Percentiles rank a stretch among this genome's conserved stretches.
phyloP scores from a whole-genome alignment of 768 basidiomycete species.

The Tubosaeta sp. region DNA sequence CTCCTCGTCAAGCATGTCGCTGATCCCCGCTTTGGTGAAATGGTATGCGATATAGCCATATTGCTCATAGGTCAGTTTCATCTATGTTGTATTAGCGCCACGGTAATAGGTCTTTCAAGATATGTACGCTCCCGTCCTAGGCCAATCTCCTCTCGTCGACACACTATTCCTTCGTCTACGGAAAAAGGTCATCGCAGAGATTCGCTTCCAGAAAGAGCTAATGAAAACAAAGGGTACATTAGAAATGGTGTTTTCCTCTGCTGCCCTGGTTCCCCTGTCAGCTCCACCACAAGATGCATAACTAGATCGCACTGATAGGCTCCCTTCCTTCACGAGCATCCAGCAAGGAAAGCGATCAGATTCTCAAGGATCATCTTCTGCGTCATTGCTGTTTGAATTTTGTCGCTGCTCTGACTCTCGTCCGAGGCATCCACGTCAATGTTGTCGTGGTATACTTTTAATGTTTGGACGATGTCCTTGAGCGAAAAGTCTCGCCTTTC shows the following conservation, averaged over 20 bases:
- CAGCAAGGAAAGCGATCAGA: conserved; percentile 59
- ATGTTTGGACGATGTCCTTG: conserved; percentile 63
- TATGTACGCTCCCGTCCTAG: conserved; percentile 88
- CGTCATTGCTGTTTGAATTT: conserved; percentile 39
- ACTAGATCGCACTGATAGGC: conserved; percentile 3
- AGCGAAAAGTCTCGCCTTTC: conserved; percentile 67
- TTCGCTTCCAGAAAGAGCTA: conserved; percentile 85
- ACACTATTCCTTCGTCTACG: conserved; percentile 75
- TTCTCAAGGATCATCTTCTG: conserved; percentile 67
- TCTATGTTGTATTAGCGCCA: background rate
- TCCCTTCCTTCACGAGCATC: conserved; percentile 16
- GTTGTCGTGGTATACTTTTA: conserved; percentile 71
- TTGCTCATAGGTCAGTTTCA: conserved; percentile 73
- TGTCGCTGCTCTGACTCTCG: conserved; percentile 20
- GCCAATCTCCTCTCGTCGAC: conserved; percentile 91
- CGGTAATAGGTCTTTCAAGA: conserved; percentile 44
- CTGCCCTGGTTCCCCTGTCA: conserved; percentile 32
- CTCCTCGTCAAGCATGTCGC: conserved; percentile 80
- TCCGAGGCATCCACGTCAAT: conserved; percentile 50
- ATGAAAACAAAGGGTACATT: conserved; percentile 80
- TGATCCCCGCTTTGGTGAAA: conserved; percentile 89
- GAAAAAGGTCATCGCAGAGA: conserved; percentile 80
- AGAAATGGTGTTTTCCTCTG: conserved; percentile 81
- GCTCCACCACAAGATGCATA: conserved; percentile 15
- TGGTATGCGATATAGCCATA: conserved; percentile 75